Conservation (phyloP, 2,329 filamentous ascomycete species). For the Monilinia aucupariae region DNA sequence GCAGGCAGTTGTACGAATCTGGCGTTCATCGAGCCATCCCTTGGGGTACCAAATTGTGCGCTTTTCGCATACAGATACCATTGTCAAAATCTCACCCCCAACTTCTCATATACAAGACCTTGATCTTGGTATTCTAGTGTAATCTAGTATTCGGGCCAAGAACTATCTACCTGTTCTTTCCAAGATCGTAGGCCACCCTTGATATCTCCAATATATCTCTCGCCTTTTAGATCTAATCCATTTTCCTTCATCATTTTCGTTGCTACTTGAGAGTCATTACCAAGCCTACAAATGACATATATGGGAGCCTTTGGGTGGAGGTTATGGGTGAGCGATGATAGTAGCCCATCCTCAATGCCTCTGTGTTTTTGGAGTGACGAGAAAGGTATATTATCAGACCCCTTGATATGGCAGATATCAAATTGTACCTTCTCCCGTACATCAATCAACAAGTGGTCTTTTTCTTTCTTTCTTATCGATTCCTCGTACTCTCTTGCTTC, state of each 20-base stretch:
- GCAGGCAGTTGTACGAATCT: conserved; percentile 7
- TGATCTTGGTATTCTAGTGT: neutral
- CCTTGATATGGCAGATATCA: conserved; percentile 68
- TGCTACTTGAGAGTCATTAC: conserved; percentile 73
- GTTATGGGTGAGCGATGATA: conserved; percentile 39
- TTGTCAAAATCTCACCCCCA: conserved; percentile 12
- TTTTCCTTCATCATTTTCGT: conserved; percentile 57
- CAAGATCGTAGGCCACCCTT: conserved; percentile 67
- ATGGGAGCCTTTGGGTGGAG: conserved; percentile 48
- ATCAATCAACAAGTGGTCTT: conserved; percentile 63
- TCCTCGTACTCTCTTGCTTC: conserved; percentile 53
- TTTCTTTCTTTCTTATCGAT: conserved; percentile 24
- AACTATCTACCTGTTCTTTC: conserved; percentile 60
- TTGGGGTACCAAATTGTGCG: conserved; percentile 1
- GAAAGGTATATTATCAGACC: conserved; percentile 71
- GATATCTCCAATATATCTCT: conserved; percentile 63
- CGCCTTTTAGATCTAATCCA: conserved; percentile 44
- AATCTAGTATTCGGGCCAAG: conserved; percentile 50
- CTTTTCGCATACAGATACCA: conserved; percentile 9
- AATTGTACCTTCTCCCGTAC: conserved; percentile 83
- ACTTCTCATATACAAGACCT: neutral
- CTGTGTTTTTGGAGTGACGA: conserved; percentile 42
- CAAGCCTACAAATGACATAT: conserved; percentile 67
- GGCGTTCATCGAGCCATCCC: conserved; percentile 16
- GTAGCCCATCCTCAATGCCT: conserved; percentile 21